These are phyloP conservation scores for Tricholoma saponaceum DNA, from an alignment of 768 basidiomycete species.

Conservation along the genomic window DNA sequence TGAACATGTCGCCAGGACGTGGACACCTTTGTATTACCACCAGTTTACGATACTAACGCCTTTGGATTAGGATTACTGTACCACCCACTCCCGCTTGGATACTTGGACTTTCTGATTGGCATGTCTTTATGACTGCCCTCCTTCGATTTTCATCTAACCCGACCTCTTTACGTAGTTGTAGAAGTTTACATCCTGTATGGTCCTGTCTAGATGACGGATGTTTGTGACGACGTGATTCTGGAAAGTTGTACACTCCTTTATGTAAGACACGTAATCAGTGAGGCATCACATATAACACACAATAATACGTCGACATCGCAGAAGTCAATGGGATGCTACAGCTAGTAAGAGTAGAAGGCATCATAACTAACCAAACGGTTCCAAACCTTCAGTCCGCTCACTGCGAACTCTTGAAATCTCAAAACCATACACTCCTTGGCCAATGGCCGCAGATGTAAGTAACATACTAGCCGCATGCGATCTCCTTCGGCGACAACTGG, in stretches of 20 bases:
- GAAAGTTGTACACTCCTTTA: not conserved
- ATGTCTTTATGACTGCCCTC: not conserved
- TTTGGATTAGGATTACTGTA: not conserved
- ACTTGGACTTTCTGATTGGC: not conserved
- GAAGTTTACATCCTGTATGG: slow-evolving; percentile 6
- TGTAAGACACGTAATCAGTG: no score
- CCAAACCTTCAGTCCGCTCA: no score
- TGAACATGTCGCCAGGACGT: slow-evolving; percentile 5
- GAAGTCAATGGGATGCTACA: no score
- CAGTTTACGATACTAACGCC: not conserved
- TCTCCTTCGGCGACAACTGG: no score
- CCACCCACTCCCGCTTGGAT: not conserved
- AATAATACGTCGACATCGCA: no score
- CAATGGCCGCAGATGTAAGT: no score
- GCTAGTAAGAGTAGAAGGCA: no score
- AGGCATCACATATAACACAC: no score
- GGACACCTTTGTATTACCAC: not conserved
- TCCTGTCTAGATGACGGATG: slow-evolving; percentile 16
- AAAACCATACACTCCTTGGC: no score
- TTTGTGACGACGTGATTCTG: not conserved
- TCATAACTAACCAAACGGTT: no score
- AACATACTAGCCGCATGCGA: no score
- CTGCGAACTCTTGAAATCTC: no score
- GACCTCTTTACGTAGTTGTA: not conserved
- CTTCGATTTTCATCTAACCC: not conserved